Evolutionary conservation across 768 basidiomycete genomes (phyloP), one percentile per base, ranked within the genome.

Genomic region (Pluteus cervinus): DNA sequence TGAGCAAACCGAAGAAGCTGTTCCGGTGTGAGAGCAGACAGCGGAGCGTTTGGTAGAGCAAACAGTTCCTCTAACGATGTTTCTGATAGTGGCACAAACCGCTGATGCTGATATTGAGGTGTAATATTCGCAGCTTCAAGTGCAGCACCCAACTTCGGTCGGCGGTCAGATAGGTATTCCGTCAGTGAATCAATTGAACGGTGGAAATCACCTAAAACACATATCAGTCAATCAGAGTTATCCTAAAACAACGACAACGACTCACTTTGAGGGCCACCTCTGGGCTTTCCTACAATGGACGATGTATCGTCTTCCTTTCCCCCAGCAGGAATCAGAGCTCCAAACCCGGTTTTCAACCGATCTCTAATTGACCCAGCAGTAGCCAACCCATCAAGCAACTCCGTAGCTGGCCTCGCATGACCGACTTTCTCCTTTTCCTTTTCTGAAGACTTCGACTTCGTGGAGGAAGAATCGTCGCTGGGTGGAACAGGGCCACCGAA

Each of bases 1-100:
- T 97, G 93, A 1, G 92, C 91, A 39, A 84, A 88, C 14, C 88
- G 74, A 24, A 93, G 67, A 5, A 98, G 69, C 45, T 96, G 85
- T 42, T 87, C 87, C 3, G 92, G 83, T 0, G 78, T 82, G 15
- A 97, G 66, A 3, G 74, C 67, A 0, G 76, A 63, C 30, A 92
- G 62, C 0, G 89, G 81, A 0, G 76, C 69, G 42, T 86, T 81
- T 0, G 94, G 93, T 7, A 93, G 61, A 1, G 69, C 67, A 36
- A 90, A 81, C 8, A 98, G 75, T 26, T 93, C 84, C 5, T 79
- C 73, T 0, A 80, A 65, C 1, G 88, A 75, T 1, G 76, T 72
- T 40, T 82, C 77, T 0, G 87, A 88, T 2, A 96, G 68, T 1
- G 75, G 73, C 0, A 82, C 71, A 24, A 81, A 71, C 15, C 78